These are phyloP conservation scores for Neocucurbitaria cava DNA, from an alignment of 2,329 filamentous ascomycete genomes.

Conservation along the genomic window DNA sequence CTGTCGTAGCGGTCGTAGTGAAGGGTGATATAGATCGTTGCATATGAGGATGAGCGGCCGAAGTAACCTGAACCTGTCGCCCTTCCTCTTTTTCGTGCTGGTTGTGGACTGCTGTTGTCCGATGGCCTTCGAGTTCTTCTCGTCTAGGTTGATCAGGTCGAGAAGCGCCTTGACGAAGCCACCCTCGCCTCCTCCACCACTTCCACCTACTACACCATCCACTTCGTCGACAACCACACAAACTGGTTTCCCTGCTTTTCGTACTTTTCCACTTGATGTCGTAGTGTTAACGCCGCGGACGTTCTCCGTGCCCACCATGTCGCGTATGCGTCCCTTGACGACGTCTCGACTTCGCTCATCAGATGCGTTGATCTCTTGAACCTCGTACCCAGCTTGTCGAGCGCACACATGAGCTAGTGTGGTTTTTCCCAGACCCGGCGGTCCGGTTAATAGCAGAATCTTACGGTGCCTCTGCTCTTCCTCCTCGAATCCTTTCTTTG, in stretches of 20 bases:
- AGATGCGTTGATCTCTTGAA: constrained; percentile 96
- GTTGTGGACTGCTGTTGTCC: constrained; percentile 43
- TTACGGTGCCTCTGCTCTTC: constrained; percentile 84
- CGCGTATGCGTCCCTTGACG: constrained; percentile 88
- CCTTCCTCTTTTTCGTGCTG: constrained; percentile 68
- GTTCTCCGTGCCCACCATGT: constrained; percentile 91
- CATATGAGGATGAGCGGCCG: constrained; percentile 92
- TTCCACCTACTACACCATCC: constrained; percentile 85
- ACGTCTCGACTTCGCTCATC: constrained; percentile 91
- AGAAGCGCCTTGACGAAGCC: constrained; percentile 96
- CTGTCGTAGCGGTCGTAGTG: constrained; percentile 84
- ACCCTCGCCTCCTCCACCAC: constrained; percentile 75
- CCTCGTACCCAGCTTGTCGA: constrained; percentile 92
- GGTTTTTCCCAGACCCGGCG: constrained; percentile 93
- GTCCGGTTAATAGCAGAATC: constrained; percentile 87
- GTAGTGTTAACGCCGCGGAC: constrained; percentile 74
- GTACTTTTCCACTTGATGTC: constrained; percentile 61
- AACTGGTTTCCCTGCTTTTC: constrained; percentile 81
- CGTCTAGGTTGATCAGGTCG: constrained; percentile 84
- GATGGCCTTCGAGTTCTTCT: constrained; percentile 70
- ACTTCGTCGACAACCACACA: constrained; percentile 97
- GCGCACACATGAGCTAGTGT: constrained; percentile 96
- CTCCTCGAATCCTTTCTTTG: constrained; percentile 58
- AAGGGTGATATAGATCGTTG: constrained; percentile 95
- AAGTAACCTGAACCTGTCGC: constrained; percentile 85